These are phyloP conservation scores for Leucocoprinus birnbaumii DNA, from an alignment of 768 basidiomycete species.

Conservation along the genomic window DNA sequence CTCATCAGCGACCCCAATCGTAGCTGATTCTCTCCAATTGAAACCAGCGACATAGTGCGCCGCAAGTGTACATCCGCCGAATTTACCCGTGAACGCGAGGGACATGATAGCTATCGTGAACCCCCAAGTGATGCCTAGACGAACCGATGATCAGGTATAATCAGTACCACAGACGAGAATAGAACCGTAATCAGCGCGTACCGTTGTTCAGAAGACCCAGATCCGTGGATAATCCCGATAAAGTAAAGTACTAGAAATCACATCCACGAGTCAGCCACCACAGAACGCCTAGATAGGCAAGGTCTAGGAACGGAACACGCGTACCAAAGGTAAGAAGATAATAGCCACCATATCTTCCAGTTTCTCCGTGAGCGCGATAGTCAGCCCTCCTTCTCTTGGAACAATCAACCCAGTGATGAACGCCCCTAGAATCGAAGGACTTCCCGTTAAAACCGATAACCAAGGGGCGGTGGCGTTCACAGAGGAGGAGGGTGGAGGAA, in stretches of 20 bases:
- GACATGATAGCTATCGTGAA: slow-evolving; percentile 78
- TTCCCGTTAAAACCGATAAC: not conserved
- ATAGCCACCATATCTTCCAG: slow-evolving; percentile 94
- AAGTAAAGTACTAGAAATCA: slow-evolving; percentile 74
- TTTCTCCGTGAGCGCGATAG: slow-evolving; percentile 87
- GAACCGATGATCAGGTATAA: not conserved
- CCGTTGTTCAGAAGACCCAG: slow-evolving; percentile 82
- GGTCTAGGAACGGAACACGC: slow-evolving; percentile 21
- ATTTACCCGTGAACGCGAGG: slow-evolving; percentile 86
- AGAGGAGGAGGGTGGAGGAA: not conserved
- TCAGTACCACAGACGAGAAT: not conserved
- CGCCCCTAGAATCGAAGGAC: slow-evolving; percentile 43
- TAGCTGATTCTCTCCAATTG: slow-evolving; percentile 73
- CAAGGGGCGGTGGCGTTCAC: not conserved
- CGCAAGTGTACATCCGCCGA: slow-evolving; percentile 76
- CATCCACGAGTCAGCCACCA: slow-evolving; percentile 5
- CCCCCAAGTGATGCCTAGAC: slow-evolving; percentile 76
- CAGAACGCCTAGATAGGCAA: not conserved
- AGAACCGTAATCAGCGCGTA: slow-evolving; percentile 21
- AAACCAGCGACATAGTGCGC: slow-evolving; percentile 70
- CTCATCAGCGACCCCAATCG: slow-evolving; percentile 93
- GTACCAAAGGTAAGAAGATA: slow-evolving; percentile 83
- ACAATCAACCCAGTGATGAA: slow-evolving; percentile 82
- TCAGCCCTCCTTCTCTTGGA: slow-evolving; percentile 85
- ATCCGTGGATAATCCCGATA: slow-evolving; percentile 89